phyloP scores from a whole-genome alignment of 495 filamentous ascomycete species.

The Rhizodiscina lignyota region DNA sequence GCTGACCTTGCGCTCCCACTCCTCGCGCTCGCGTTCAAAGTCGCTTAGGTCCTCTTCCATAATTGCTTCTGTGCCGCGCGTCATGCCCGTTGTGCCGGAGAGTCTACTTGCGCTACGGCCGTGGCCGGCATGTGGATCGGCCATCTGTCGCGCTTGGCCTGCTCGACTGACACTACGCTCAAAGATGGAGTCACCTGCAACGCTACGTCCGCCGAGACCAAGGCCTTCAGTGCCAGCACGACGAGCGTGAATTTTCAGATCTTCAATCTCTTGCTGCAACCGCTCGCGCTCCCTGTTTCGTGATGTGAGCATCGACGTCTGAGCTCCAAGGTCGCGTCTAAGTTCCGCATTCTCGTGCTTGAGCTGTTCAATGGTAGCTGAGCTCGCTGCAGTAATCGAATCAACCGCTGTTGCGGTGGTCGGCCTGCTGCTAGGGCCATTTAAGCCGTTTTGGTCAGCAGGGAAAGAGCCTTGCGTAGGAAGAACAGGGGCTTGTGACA shows the following conservation, averaged over 20 bases:
- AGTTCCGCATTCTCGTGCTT: slow-evolving; percentile 88
- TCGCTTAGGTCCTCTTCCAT: neutral
- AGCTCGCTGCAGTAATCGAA: slow-evolving; percentile 35
- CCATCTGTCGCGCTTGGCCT: neutral
- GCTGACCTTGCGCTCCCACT: slow-evolving; percentile 65
- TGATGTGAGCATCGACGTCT: slow-evolving; percentile 95
- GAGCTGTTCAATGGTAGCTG: slow-evolving; percentile 64
- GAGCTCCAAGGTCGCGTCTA: slow-evolving; percentile 79
- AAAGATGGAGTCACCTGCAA: slow-evolving; percentile 78
- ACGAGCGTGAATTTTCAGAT: slow-evolving; percentile 50
- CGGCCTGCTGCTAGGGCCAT: slow-evolving; percentile 19
- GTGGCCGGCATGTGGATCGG: slow-evolving; percentile 18
- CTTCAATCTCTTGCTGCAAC: slow-evolving; percentile 91
- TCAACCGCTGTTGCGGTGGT: slow-evolving; percentile 38
- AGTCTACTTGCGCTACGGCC: slow-evolving; percentile 53
- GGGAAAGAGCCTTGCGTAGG: too few relatives aligned
- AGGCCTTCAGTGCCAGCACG: slow-evolving; percentile 39
- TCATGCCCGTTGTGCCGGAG: slow-evolving; percentile 54
- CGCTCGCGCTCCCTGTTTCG: slow-evolving; percentile 88
- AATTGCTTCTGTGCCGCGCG: slow-evolving; percentile 53
- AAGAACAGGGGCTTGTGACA: slow-evolving; percentile 27
- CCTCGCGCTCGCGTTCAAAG: slow-evolving; percentile 47
- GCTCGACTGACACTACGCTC: slow-evolving; percentile 83
- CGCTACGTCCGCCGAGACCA: slow-evolving; percentile 39
- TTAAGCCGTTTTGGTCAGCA: neutral